Percentiles rank a stretch among this genome's conserved stretches.
Evolutionary conservation across 192 early-diverging fungal species (phyloP).

Genomic region (Backusella liffmaniae): DNA sequence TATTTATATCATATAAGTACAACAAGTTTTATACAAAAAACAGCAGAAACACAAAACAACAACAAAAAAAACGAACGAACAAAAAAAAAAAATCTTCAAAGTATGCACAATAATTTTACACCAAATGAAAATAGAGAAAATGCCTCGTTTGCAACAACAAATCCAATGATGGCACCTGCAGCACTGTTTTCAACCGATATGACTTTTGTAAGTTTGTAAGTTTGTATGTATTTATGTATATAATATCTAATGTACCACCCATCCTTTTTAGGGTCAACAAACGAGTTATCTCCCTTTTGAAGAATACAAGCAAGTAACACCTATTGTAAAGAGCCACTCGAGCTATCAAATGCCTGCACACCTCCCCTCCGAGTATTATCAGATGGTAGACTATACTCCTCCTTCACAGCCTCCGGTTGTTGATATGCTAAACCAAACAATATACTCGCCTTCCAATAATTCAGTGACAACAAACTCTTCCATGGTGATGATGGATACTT

Average conservation of each 20-base stretch:
- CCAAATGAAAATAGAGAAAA: conserved; percentile 1
- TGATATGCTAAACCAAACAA: not conserved
- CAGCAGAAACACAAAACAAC: not conserved
- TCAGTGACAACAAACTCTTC: conserved; percentile 14
- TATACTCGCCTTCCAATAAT: conserved; percentile 12
- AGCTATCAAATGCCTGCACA: not conserved
- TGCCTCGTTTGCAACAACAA: conserved; percentile 14
- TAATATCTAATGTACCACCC: not conserved
- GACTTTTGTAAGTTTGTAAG: conserved; percentile 3
- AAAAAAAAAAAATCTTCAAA: not conserved
- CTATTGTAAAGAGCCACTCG: conserved; percentile 1
- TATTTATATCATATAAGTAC: not conserved
- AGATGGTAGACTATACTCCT: not conserved
- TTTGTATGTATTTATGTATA: not conserved
- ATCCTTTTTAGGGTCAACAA: conserved; percentile 7
- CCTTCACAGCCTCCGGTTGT: not conserved
- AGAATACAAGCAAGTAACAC: not conserved
- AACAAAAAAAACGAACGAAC: not conserved
- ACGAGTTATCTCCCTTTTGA: conserved; percentile 4
- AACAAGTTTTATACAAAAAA: not conserved
- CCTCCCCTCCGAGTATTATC: not conserved
- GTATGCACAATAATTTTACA: conserved; percentile 15
- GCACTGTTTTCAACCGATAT: conserved; percentile 8
- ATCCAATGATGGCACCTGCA: not conserved
- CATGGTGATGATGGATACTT: conserved; percentile 1